A percentile compares a stretch with the other conserved stretches of the same genome.
Conservation (phyloP, 305 asterid species). For the Solanum hybrid region DNA sequence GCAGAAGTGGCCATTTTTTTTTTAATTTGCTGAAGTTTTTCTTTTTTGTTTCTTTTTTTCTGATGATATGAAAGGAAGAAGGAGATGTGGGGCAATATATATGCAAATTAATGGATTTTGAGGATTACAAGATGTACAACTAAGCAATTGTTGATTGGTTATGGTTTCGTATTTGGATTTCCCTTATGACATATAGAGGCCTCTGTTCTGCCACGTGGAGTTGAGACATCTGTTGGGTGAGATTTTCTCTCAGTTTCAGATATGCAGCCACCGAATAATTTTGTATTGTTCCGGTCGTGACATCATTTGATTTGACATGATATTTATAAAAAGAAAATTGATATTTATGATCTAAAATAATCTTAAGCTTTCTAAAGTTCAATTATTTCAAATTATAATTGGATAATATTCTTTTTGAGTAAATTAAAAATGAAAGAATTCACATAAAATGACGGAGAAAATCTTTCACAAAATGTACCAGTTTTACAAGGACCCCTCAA, state of each 20-base stretch:
- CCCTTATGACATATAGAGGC: slow-evolving; percentile 25
- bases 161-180: slow-evolving; percentile 26
- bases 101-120: slow-evolving; percentile 11
- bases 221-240: background rate
- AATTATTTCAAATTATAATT: too few species aligned
- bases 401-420: too few species aligned
- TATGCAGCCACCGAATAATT: background rate
- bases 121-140: slow-evolving; percentile 34
- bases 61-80: slow-evolving; percentile 8
- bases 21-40: background rate
- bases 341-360: too few species aligned
- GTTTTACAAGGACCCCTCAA: background rate
- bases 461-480: background rate
- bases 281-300: background rate
- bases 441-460: background rate
- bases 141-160: slow-evolving; percentile 51
- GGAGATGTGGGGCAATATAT: background rate
- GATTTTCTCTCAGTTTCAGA: background rate
- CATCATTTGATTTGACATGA: too few species aligned
- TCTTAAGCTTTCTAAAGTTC: too few species aligned
- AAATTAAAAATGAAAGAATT: too few species aligned
- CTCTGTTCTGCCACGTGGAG: slow-evolving; percentile 40
- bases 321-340: too few species aligned
- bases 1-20: slow-evolving; percentile 59
- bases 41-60: background rate